Evolutionary conservation across 495 filamentous ascomycete species (phyloP), one percentile per base, ranked within the genome.

Genomic region (Hypoxylon crocopeplum): DNA sequence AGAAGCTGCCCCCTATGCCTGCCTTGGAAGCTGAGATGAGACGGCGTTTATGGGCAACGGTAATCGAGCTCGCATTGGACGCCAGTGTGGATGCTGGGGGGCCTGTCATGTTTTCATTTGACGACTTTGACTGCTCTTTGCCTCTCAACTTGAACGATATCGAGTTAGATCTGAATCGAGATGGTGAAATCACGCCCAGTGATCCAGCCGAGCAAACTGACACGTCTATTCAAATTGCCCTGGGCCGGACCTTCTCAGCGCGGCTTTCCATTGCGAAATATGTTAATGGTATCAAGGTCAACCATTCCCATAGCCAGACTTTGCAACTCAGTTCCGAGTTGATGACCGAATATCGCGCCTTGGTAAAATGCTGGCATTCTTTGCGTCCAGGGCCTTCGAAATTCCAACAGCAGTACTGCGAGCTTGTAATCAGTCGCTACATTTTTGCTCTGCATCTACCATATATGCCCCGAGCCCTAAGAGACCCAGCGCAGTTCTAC

Each of bases 31-130:
- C 82, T 38, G 87, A 90, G 67, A 82, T 88, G 75, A 77, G 86
- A 21, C 71, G 86, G 32, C 76, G 87, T 7, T 74, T 90, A 13
- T 88, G 86, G 86, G 79, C 77, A 2, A 86, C 84, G 1, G 82
- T 88, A 12, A 51, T 88, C 25, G 86, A 88, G 67, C 71, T 88
- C 5, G 75, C 79, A 19, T 62, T 87, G n/a, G 82, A 86, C 49
- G 78, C 86, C 4, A 79, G 84, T 37, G 51, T 88, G 20, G 82
- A 84, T 39, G 76, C 82, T 1, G 86, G 85, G 0, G 83, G 84
- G 57, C 79, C 83, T 0, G 82, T 84, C 8, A 72, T 84, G 8
- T 45, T 88, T 7, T 75, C 82, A 3, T 56, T 71, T 3, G 70
- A 74, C 0, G 84, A 88, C 61, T 88, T 81, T 50, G 85, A 88